Base-by-base conservation (phyloP, 805 yeast species). In the Brettanomyces custersianus region DNA sequence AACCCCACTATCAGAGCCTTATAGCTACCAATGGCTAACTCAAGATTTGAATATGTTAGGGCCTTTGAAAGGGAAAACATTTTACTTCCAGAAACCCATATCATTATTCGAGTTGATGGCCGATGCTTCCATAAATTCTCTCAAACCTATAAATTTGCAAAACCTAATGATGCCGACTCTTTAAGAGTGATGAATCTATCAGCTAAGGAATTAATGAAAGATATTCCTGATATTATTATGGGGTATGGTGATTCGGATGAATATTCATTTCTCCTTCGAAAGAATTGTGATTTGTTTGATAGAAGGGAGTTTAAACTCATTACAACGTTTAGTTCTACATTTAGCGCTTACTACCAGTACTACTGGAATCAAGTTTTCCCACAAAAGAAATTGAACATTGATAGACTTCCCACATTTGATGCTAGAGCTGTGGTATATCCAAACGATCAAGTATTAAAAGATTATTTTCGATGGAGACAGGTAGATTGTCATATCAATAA, bases 161-260 rank as follows among this genome's bases (percentile, higher is more conserved):
- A 92, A 53, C 98, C 98, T 3, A 92, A 92, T 51, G 98, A 92
- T 58, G 41, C 57, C 20, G 54, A 75, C 18, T 97, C 97, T 0
- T 57, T 92, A 22, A 59, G 64, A 2, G 71, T 87, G 41, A 87
- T 92, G 87, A 92, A 87, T 59, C 63, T 68, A 3, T 77, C 95
- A 4, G 97, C 97, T 0, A 47, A 54, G 40, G 69, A 72, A 33
- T 68, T 87, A 9, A 70, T 83, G 63, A 57, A 67, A 22, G 66
- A 70, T 26, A 72, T 85, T 28, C 73, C 81, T 7, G 97, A 92
- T 43, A 69, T 85, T 1, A 49, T 78, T 8, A 44, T 88, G 54
- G 95, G 95, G 0, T 92, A 81, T 53, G 98, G 98, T 0, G 97
- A 92, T 49, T 80, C 94, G 26, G 98, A 92, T 57, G 98, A 92